These are phyloP conservation scores for Ettlia oleoabundans DNA, from an alignment of 139 green algal genomes.

Conservation along the genomic window DNA sequence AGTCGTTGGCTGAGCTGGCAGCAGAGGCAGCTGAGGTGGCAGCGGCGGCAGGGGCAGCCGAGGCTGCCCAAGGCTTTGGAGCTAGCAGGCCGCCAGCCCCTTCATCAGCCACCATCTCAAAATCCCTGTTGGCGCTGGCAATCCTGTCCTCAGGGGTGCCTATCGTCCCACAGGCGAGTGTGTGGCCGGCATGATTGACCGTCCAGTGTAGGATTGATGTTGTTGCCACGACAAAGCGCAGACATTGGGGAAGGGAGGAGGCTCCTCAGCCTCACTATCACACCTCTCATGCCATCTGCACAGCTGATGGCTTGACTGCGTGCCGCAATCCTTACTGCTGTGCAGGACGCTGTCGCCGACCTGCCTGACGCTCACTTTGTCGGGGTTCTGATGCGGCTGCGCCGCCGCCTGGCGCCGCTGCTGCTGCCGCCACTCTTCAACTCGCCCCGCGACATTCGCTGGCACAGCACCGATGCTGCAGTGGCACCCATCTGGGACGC, in stretches of 20 bases:
- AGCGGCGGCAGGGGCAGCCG: background rate
- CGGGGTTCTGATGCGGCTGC: slow-evolving; percentile 34
- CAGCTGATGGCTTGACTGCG: too few species aligned
- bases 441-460: slow-evolving; percentile 45
- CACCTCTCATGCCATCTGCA: too few species aligned
- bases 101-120: slow-evolving; percentile 33
- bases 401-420: slow-evolving; percentile 42
- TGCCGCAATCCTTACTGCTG: too few species aligned
- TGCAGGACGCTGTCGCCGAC: slow-evolving; percentile 47
- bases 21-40: slow-evolving; percentile 24
- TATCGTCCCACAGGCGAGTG: slow-evolving; percentile 42
- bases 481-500: slow-evolving; percentile 48
- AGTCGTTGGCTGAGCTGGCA: slow-evolving; percentile 27
- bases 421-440: slow-evolving; percentile 61
- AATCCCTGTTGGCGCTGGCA: slow-evolving; percentile 41
- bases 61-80: background rate
- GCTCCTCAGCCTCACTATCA: too few species aligned
- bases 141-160: slow-evolving; percentile 59
- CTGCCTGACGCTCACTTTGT: slow-evolving; percentile 51
- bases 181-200: too few species aligned
- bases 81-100: background rate
- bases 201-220: too few species aligned
- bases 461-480: slow-evolving; percentile 40
- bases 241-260: too few species aligned
- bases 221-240: too few species aligned